These are phyloP conservation scores for Furcasterigmium sp. DNA, from an alignment of 2,329 filamentous ascomycete genomes.

Conservation along the genomic window DNA sequence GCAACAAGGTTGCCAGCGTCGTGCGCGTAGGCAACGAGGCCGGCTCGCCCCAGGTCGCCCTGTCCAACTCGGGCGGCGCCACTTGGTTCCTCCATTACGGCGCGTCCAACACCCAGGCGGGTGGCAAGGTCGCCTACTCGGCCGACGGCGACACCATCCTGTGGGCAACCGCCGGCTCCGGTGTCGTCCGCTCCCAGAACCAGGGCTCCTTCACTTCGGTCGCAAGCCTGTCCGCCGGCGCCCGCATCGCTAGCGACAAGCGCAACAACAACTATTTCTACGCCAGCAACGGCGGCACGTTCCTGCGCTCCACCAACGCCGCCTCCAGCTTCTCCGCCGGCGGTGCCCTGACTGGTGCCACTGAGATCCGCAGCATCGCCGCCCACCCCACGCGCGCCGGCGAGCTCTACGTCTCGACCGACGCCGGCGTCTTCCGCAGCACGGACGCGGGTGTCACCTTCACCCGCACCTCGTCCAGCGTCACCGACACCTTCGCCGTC, in stretches of 20 bases:
- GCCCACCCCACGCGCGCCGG: constrained; percentile 52
- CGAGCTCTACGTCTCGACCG: constrained; percentile 53
- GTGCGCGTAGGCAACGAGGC: constrained; percentile 44
- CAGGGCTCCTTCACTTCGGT: constrained; percentile 38
- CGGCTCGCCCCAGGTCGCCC: constrained; percentile 37
- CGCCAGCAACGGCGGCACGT: constrained; percentile 35
- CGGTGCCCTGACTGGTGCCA: constrained; percentile 30
- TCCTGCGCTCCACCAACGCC: constrained; percentile 47
- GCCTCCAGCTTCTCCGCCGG: constrained; percentile 38
- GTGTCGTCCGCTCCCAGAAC: constrained; percentile 36
- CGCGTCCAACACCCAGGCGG: constrained; percentile 34
- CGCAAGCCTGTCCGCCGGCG: constrained; percentile 34
- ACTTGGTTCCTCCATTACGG: constrained; percentile 43
- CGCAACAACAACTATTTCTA: constrained; percentile 48
- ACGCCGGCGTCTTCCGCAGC: constrained; percentile 48
- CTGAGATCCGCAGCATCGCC: constrained; percentile 48
- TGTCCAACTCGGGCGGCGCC: constrained; percentile 44
- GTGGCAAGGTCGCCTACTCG: constrained; percentile 43
- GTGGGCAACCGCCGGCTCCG: constrained; percentile 36
- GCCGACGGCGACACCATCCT: constrained; percentile 44
- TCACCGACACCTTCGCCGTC: constrained; percentile 35
- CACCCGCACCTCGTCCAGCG: constrained; percentile 24
- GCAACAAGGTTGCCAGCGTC: constrained; percentile 37
- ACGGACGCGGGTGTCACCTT: constrained; percentile 46
- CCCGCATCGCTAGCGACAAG: constrained; percentile 50